These are phyloP conservation scores for Endocalyx cinctus DNA, from an alignment of 2,329 filamentous ascomycete species.

Conservation along the genomic window DNA sequence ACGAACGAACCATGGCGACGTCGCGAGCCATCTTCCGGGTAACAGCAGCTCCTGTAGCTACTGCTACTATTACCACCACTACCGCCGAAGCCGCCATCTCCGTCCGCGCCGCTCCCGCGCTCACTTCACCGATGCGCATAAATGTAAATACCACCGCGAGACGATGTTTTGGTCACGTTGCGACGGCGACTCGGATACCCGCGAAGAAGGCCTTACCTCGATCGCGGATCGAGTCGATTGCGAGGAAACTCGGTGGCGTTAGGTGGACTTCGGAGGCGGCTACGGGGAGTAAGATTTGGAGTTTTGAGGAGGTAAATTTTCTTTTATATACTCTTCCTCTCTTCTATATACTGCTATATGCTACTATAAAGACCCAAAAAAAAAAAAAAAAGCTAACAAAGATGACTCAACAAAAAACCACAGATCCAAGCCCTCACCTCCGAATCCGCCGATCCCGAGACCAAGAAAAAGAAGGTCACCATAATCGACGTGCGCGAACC, in stretches of 20 bases:
- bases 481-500: constrained; percentile 67
- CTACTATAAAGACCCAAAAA: background rate
- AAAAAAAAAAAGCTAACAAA: background rate
- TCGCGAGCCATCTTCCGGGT: too few species aligned
- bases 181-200: too few species aligned
- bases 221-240: too few species aligned
- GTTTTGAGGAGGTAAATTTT: constrained; percentile 24
- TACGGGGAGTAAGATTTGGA: constrained; percentile 23
- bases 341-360: background rate
- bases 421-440: constrained; percentile 17
- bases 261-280: constrained; percentile 21
- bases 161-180: too few species aligned
- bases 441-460: constrained; percentile 3
- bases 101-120: too few species aligned
- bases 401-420: constrained; percentile 1
- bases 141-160: too few species aligned
- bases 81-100: too few species aligned
- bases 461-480: constrained; percentile 5
- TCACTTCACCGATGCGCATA: too few species aligned
- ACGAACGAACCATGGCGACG: too few species aligned
- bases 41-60: too few species aligned
- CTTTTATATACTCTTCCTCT: background rate
- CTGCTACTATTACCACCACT: too few species aligned
- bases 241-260: constrained; percentile 3
- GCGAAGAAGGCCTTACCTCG: too few species aligned